Evolutionary conservation across 2,329 filamentous ascomycete genomes (phyloP).

Genomic region (Stachybotrys elegans): DNA sequence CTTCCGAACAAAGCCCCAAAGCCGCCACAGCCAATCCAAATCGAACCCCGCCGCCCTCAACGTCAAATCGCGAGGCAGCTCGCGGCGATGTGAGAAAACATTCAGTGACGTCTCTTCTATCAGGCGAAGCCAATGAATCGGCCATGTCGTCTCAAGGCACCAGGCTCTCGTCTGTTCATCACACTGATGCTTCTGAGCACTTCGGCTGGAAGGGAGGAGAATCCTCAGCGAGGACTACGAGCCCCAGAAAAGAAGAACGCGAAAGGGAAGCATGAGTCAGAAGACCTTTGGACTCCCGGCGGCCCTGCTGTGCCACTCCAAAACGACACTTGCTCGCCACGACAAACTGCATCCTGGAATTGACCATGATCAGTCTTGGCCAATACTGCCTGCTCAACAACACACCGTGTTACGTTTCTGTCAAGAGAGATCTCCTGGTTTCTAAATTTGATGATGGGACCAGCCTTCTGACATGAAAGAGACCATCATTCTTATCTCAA

Average conservation of each 20-base stretch:
- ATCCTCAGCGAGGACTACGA: neutral
- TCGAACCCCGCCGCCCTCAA: slow-evolving; percentile 1
- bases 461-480: too few species aligned
- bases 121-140: slow-evolving; percentile 11
- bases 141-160: neutral
- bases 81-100: slow-evolving; percentile 24
- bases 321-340: too few species aligned
- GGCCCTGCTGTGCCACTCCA: too few species aligned
- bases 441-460: too few species aligned
- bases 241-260: neutral
- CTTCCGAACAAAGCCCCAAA: slow-evolving; percentile 15
- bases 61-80: slow-evolving; percentile 18
- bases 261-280: neutral
- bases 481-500: too few species aligned
- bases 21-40: neutral
- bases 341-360: too few species aligned
- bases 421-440: too few species aligned
- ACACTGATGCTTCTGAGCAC: too few species aligned
- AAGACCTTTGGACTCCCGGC: neutral
- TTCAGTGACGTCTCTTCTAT: slow-evolving; percentile 28
- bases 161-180: too few species aligned
- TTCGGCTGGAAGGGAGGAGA: neutral
- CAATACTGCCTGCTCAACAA: too few species aligned
- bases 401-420: too few species aligned
- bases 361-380: too few species aligned